Percentiles rank a stretch among this genome's conserved stretches.
phyloP scores from a whole-genome alignment of 257 asterid species.

The Ilex asprella region DNA sequence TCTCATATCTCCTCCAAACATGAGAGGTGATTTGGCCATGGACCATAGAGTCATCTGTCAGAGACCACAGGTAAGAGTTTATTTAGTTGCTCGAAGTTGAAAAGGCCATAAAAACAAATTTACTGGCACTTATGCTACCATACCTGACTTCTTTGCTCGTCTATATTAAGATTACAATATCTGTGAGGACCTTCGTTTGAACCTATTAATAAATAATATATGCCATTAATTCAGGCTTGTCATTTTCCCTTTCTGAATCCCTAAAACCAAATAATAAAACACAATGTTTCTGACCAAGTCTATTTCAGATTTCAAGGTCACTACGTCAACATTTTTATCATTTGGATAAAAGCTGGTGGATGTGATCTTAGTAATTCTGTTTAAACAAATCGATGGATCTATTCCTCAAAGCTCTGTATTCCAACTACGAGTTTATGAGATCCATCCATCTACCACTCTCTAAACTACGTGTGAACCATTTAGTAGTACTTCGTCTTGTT shows the following conservation, averaged over 20 bases:
- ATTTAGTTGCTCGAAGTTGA: not conserved
- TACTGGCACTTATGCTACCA: not conserved
- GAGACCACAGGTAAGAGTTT: not conserved
- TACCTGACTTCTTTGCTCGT: slow-evolving; percentile 87
- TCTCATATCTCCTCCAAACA: slow-evolving; percentile 98
- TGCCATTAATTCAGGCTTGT: not conserved
- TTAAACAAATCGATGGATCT: too few relatives aligned
- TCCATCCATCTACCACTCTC: too few relatives aligned
- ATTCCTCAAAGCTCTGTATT: too few relatives aligned
- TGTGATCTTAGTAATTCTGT: not conserved
- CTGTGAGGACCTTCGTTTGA: slow-evolving; percentile 80
- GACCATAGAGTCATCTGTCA: slow-evolving; percentile 90
- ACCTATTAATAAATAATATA: slow-evolving; percentile 33
- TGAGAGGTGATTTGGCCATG: slow-evolving; percentile 84
- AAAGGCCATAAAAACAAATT: not conserved
- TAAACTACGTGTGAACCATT: too few relatives aligned
- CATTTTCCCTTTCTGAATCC: slow-evolving; percentile 3
- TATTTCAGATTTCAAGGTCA: not conserved
- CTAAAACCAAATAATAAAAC: not conserved
- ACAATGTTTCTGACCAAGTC: not conserved
- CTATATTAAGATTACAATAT: slow-evolving; percentile 41
- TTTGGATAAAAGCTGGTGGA: not conserved
- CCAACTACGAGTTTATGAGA: too few relatives aligned
- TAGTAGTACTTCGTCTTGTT: too few relatives aligned
- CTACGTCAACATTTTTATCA: not conserved